Base-by-base conservation (phyloP, 768 basidiomycete species). In the Tubosaeta sp. region DNA sequence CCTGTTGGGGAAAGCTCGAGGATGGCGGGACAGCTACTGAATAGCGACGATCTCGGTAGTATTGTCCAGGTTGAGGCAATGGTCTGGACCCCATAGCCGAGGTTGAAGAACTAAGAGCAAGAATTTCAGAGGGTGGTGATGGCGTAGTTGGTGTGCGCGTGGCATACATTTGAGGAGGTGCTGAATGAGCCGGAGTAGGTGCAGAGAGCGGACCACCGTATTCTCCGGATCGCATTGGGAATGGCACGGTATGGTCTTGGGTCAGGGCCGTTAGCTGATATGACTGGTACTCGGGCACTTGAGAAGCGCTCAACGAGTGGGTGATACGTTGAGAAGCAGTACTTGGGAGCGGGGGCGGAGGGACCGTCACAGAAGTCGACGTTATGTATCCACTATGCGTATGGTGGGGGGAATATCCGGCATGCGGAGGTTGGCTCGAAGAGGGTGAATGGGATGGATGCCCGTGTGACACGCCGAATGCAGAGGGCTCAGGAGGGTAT, bases 401-500 rank as follows among this genome's bases (percentile, higher is more conserved):
- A 17, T 44, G 56, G 39, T 59, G 65, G 34, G 65, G 48, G 5
- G 60, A 54, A 53, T 66, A 64, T 42, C 55, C 59, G 31, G 43
- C 14, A 19, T 49, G 58, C 6, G 50, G 46, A n/a, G 22, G 46
- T 48, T 55, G 57, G 46, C 57, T 65, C 2, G 55, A 57, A 39
- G 67, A 59, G 11, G 61, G 57, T 25, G 61, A 55, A 27, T 59
- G 65, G n/a, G 57, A 73, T 16, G 76, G 71, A 58, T 79, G 78
- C 39, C 79, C 73, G n/a, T 72, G 58, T 48, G 71, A 60, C 19
- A 74, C 68, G 27, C 45, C 46, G 51, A 68, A 72, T 35, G 58
- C 53, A 11, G 67, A 63, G 29, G 62, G 61, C 29, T 67, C 67
- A 9, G 71, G 60, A 16, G 70, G 62, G 55, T 75, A 74, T 11